Base-by-base conservation (phyloP, 352 stramenopile genomes). In the Phytophthora hibernalis region DNA sequence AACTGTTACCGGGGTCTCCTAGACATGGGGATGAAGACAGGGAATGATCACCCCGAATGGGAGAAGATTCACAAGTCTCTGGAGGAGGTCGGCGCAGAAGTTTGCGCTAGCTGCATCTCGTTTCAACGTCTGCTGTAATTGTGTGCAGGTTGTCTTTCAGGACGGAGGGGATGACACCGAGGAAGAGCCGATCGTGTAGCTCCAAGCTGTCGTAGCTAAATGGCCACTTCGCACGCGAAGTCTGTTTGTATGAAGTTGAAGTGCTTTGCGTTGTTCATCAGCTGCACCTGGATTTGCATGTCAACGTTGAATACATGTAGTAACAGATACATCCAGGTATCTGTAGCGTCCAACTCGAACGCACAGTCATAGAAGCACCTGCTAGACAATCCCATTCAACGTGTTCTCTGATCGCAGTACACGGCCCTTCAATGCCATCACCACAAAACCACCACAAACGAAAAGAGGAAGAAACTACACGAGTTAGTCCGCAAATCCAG, bases 401-500 rank as follows among this genome's bases (percentile, higher is more conserved):
- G 8, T 33, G 8, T 12, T 33, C 28, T n/a, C 28, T 33, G 28
- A 33, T 16, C 15, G n/a, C n/a, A n/a, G n/a, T n/a, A n/a, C n/a
- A n/a, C n/a, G n/a, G n/a, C n/a, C n/a, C 15, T 21, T 18, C 11
- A 8, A 43, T 6, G 13, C 37, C 5, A 16, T 9, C 20, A 31
- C 31, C 37, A 47, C 43, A 56, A 47, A 45, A 30, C 35, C 54
- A 0, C 28, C 50, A 59, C 13, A 35, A 64, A 70, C 47, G 12
- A 22, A 68, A 65, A 30, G 31, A 38, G 3, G 51, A 59, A 54
- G 16, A 77, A 58, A 79, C 44, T 55, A 72, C 52, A 61, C 54
- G 55, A 73, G 71, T 54, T 70, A 62, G 69, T 77, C 68, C 72
- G 61, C 68, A 76, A 69, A 48, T 77, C 72, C 72, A 80, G 72